Conservation (phyloP, 2,329 filamentous ascomycete genomes). For the Stemphylium beticola region DNA sequence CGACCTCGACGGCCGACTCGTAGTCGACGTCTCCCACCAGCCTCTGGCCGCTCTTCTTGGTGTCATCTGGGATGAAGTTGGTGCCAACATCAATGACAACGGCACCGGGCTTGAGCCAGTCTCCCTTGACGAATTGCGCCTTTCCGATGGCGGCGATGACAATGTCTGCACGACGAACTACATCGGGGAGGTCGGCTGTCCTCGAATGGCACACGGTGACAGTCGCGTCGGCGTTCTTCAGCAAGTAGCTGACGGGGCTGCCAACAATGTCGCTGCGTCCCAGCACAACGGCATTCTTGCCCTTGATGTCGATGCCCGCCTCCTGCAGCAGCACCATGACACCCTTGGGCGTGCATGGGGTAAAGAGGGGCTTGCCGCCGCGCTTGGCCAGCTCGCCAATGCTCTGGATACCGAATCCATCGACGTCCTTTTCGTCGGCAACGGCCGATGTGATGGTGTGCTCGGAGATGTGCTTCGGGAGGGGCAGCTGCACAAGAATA, state of each 20-base stretch:
- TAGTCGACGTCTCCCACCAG: conserved; percentile 96
- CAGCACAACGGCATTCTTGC: conserved; percentile 93
- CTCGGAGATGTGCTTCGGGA: conserved; percentile 89
- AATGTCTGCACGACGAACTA: conserved; percentile 85
- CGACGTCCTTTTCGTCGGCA: conserved; percentile 93
- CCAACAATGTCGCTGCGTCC: conserved; percentile 97
- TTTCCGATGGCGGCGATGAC: conserved; percentile 91
- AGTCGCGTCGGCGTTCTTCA: conserved; percentile 95
- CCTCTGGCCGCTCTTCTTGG: conserved; percentile 89
- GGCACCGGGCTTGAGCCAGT: conserved; percentile 93
- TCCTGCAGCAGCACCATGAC: conserved; percentile 92
- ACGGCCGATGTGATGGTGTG: conserved; percentile 89
- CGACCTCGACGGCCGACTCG: conserved; percentile 81
- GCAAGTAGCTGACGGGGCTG: conserved; percentile 91
- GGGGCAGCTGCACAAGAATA: conserved; percentile 89
- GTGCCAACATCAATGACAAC: conserved; percentile 98
- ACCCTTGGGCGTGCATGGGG: conserved; percentile 95
- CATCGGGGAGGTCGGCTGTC: conserved; percentile 73
- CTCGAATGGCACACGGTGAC: conserved; percentile 96
- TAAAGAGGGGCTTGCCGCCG: conserved; percentile 85
- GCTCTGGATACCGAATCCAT: conserved; percentile 92
- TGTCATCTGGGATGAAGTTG: conserved; percentile 88
- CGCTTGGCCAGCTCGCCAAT: conserved; percentile 97
- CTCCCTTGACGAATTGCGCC: conserved; percentile 86
- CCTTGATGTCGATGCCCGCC: conserved; percentile 79